These are phyloP conservation scores for Carpinus viminea DNA, from an alignment of 306 rosid species.

Conservation along the genomic window DNA sequence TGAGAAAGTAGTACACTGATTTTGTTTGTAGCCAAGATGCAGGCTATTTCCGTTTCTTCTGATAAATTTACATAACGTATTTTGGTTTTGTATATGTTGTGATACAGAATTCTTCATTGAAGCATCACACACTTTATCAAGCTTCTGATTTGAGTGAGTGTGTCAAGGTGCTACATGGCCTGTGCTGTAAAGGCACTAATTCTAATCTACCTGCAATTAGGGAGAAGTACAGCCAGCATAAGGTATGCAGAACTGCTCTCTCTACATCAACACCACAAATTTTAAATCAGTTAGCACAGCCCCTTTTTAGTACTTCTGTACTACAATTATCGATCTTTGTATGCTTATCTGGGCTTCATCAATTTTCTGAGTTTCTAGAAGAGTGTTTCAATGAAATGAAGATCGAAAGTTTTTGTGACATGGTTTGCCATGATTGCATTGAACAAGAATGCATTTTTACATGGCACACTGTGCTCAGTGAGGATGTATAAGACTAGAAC, in stretches of 20 bases:
- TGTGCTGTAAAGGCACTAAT: constrained; percentile 43
- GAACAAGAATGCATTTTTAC: neutral
- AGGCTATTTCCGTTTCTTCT: constrained; percentile 8
- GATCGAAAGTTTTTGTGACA: neutral
- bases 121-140: constrained; percentile 60
- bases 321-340: neutral
- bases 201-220: constrained; percentile 54
- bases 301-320: neutral
- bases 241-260: constrained; percentile 35
- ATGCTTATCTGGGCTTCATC: neutral
- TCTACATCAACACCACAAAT: neutral
- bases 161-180: constrained; percentile 64
- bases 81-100: constrained; percentile 19
- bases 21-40: constrained; percentile 18
- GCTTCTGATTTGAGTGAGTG: constrained; percentile 69
- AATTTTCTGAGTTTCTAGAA: neutral
- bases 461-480: neutral
- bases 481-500: neutral
- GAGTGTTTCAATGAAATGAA: neutral
- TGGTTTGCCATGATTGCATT: neutral
- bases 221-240: constrained; percentile 75
- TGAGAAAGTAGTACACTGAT: constrained; percentile 2
- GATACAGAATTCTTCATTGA: constrained; percentile 62
- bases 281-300: neutral
- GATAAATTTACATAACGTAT: neutral